phyloP scores from a whole-genome alignment of 768 basidiomycete species.

The Leccinum rimulosum region DNA sequence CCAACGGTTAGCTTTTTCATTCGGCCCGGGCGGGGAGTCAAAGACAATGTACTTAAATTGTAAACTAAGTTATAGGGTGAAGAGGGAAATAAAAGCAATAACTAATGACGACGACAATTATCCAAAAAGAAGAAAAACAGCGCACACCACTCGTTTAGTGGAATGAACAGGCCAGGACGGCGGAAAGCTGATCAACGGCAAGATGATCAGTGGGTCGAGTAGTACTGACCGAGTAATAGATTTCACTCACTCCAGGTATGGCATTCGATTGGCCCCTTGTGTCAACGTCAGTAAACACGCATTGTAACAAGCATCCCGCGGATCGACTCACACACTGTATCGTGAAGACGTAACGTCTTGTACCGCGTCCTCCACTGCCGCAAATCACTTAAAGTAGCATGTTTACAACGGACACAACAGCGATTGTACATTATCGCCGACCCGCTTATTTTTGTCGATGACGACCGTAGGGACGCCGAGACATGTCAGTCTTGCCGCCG shows the following conservation, averaged over 20 bases:
- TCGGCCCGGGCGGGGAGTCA: too few relatives aligned
- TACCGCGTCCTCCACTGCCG: conserved; percentile 54
- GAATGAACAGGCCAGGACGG: conserved; percentile 50
- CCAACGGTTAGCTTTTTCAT: too few relatives aligned
- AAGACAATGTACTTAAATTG: too few relatives aligned
- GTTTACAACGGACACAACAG: neutral
- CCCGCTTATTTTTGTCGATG: too few relatives aligned
- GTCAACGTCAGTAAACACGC: conserved; percentile 1
- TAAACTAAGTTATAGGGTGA: too few relatives aligned
- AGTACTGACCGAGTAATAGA: neutral
- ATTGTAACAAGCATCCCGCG: neutral
- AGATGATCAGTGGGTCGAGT: neutral
- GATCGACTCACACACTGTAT: conserved; percentile 42
- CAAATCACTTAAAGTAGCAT: conserved; percentile 1
- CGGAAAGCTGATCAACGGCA: conserved; percentile 42
- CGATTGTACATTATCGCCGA: conserved; percentile 38
- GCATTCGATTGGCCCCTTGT: conserved; percentile 51
- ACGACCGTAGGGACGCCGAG: too few relatives aligned
- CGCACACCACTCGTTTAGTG: too few relatives aligned
- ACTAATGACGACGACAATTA: too few relatives aligned
- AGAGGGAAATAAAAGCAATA: too few relatives aligned
- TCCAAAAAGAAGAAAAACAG: too few relatives aligned
- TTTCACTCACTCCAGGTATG: conserved; percentile 48
- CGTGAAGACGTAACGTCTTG: conserved; percentile 53
- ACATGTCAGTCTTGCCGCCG: too few relatives aligned